A percentile compares a stretch with the other conserved stretches of the same genome.
Conservation (phyloP, 2,329 filamentous ascomycete species). For the Simplicillium sp. region DNA sequence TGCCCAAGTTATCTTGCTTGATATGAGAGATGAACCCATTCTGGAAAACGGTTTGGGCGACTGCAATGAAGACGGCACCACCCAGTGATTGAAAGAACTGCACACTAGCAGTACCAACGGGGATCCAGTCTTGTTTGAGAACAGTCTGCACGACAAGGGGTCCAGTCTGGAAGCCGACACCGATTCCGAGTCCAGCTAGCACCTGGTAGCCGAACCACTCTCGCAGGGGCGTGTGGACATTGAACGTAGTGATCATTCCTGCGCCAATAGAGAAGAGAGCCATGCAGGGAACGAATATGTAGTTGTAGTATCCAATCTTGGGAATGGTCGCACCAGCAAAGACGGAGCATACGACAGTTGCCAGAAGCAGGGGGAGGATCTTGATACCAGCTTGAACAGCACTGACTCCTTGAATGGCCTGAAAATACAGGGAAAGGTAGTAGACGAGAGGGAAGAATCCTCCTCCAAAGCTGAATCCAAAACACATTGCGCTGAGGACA, state of each 20-base stretch:
- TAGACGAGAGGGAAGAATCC: conserved; percentile 48
- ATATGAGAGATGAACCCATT: conserved; percentile 51
- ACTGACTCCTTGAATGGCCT: conserved; percentile 42
- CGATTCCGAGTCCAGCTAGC: conserved; percentile 49
- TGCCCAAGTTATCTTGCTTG: conserved; percentile 26
- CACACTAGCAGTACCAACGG: conserved; percentile 43
- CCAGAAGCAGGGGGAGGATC: conserved; percentile 46
- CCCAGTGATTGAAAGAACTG: conserved; percentile 52
- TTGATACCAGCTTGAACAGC: conserved; percentile 47
- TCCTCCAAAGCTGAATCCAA: conserved; percentile 34
- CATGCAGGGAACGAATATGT: conserved; percentile 57
- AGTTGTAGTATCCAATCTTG: conserved; percentile 50
- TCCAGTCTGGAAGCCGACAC: conserved; percentile 48
- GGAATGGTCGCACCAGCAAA: conserved; percentile 37
- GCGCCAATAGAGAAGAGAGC: conserved; percentile 39
- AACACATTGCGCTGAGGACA: conserved; percentile 36
- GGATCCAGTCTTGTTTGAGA: conserved; percentile 39
- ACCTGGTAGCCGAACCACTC: conserved; percentile 54
- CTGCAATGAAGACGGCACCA: conserved; percentile 47
- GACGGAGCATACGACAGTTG: conserved; percentile 42
- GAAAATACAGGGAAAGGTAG: conserved; percentile 48
- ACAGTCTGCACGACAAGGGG: conserved; percentile 48
- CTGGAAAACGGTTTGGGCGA: conserved; percentile 46
- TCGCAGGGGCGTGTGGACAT: conserved; percentile 30
- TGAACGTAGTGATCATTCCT: conserved; percentile 49